phyloP scores from a whole-genome alignment of 1,284 basidiomycete species.

The Irpex sp. region DNA sequence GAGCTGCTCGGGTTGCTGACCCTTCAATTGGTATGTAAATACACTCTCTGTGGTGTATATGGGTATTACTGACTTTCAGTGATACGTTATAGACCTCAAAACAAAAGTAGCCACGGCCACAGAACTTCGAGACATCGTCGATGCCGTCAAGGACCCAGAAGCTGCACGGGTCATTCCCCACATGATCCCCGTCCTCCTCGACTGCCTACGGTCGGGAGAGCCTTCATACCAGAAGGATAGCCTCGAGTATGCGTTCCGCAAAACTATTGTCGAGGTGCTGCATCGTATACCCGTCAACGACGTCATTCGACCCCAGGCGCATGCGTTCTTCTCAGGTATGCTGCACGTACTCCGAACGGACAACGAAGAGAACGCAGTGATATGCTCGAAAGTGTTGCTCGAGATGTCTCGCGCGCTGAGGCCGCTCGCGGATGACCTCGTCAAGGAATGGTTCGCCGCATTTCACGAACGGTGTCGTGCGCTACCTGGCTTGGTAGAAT shows the following conservation, averaged over 20 bases:
- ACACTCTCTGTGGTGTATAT: background rate
- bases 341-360: conserved; percentile 84
- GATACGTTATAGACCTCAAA: conserved; percentile 51
- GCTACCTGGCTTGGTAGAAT: conserved; percentile 72
- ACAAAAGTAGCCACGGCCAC: conserved; percentile 68
- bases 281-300: conserved; percentile 88
- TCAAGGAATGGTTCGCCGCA: conserved; percentile 80
- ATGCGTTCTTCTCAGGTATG: conserved; percentile 73
- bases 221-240: conserved; percentile 77
- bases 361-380: conserved; percentile 94
- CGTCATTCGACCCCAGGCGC: conserved; percentile 67
- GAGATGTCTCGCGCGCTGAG: conserved; percentile 75
- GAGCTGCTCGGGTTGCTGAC: conserved; percentile 69
- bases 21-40: conserved; percentile 56
- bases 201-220: conserved; percentile 76
- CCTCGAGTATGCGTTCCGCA: conserved; percentile 83
- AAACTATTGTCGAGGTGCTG: conserved; percentile 83
- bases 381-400: conserved; percentile 90
- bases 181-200: conserved; percentile 78
- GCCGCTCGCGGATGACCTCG: conserved; percentile 74
- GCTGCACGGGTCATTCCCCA: conserved; percentile 68
- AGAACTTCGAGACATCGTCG: conserved; percentile 86
- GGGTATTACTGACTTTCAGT: background rate
- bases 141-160: conserved; percentile 80
- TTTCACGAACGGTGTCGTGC: conserved; percentile 77